Conservation (phyloP, 2,329 filamentous ascomycete genomes). For the Ascochyta fabae region DNA sequence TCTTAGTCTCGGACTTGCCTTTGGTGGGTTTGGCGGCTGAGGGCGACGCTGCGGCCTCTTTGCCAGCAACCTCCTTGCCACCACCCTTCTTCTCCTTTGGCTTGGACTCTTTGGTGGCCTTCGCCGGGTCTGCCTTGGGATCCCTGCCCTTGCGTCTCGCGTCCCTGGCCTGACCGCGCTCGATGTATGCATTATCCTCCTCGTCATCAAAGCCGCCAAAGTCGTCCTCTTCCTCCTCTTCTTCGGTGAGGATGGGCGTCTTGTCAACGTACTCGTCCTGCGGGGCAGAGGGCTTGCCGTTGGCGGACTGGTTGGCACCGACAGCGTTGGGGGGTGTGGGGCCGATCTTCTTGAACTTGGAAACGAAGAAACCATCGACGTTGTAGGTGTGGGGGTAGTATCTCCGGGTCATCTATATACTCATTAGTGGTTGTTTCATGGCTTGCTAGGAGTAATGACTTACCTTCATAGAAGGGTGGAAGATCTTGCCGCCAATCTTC, state of each 20-base stretch:
- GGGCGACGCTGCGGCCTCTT: conserved; percentile 18
- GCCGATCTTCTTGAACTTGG: conserved; percentile 93
- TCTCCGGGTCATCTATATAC: conserved; percentile 36
- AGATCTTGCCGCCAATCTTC: conserved; percentile 87
- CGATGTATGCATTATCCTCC: conserved; percentile 57
- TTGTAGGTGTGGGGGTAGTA: conserved; percentile 50
- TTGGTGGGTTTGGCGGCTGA: conserved; percentile 13
- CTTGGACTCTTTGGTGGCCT: conserved; percentile 23
- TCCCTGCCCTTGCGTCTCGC: conserved; percentile 57
- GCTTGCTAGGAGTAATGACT: conserved; percentile 52
- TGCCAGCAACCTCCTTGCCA: conserved; percentile 10
- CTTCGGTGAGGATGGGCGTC: conserved; percentile 65
- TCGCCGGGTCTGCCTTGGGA: conserved; percentile 48
- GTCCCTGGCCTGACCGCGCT: conserved; percentile 52
- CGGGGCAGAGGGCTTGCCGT: conserved; percentile 43
- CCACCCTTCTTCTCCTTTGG: conserved; percentile 34
- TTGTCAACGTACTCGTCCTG: conserved; percentile 66
- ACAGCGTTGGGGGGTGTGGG: conserved; percentile 71
- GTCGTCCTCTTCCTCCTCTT: conserved; percentile 46
- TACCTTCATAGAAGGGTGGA: conserved; percentile 82
- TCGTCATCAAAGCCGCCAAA: conserved; percentile 60
- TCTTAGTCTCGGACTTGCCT: conserved; percentile 13
- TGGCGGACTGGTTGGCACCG: conserved; percentile 36
- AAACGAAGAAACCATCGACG: conserved; percentile 97
- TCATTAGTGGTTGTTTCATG: conserved; percentile 62